Evolutionary conservation across 2,329 filamentous ascomycete genomes (phyloP).

Genomic region (Pyrenochaeta sp.): DNA sequence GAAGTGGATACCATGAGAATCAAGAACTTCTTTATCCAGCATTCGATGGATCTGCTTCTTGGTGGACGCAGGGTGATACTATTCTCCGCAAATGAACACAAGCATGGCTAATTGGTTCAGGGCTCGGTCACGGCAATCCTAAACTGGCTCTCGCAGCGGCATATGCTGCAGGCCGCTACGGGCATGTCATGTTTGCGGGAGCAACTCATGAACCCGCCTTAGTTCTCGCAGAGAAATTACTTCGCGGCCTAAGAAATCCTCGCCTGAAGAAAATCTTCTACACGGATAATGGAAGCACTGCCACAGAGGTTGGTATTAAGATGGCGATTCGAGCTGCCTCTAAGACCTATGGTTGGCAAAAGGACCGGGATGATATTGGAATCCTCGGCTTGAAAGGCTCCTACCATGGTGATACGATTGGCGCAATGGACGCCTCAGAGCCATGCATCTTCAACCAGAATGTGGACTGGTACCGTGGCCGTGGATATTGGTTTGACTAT

Average conservation of each 20-base stretch:
- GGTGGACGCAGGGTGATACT: slow-evolving; percentile 78
- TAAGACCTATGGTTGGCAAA: slow-evolving; percentile 70
- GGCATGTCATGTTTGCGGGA: slow-evolving; percentile 87
- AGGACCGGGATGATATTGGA: slow-evolving; percentile 64
- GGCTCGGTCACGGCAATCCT: slow-evolving; percentile 80
- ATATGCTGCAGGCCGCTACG: slow-evolving; percentile 82
- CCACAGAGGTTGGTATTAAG: slow-evolving; percentile 83
- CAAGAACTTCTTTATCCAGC: slow-evolving; percentile 65
- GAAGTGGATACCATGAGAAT: slow-evolving; percentile 14
- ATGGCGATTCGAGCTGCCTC: slow-evolving; percentile 79
- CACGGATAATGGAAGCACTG: slow-evolving; percentile 84
- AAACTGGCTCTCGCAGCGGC: slow-evolving; percentile 75
- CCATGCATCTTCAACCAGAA: slow-evolving; percentile 80
- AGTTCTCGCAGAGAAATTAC: slow-evolving; percentile 69
- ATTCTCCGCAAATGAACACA: too few relatives aligned
- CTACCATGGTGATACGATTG: slow-evolving; percentile 89
- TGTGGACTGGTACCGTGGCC: slow-evolving; percentile 84
- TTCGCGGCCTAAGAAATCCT: slow-evolving; percentile 67
- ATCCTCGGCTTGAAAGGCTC: slow-evolving; percentile 79
- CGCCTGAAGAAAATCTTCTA: slow-evolving; percentile 78
- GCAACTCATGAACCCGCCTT: slow-evolving; percentile 81
- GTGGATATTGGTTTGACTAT: slow-evolving; percentile 82
- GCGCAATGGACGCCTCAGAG: slow-evolving; percentile 85
- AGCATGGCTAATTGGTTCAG: neutral
- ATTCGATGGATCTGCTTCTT: slow-evolving; percentile 85